Percentiles rank a stretch among this genome's conserved stretches.
Conservation (phyloP, 345 rosid genomes). For the Punica granatum region DNA sequence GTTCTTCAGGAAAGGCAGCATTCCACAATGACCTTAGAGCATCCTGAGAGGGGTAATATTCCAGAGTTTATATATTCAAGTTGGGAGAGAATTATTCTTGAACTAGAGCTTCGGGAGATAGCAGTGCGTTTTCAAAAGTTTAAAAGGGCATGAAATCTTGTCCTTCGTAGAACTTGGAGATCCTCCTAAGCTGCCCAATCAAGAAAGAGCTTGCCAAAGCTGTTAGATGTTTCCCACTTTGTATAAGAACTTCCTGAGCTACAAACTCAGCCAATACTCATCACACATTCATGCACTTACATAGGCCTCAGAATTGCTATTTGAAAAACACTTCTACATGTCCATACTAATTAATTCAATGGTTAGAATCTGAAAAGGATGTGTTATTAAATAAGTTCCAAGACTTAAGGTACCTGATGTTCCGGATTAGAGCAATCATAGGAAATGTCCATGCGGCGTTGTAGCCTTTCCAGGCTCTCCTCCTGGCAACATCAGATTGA, state of each 20-base stretch:
- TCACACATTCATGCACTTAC: not conserved
- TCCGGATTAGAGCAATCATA: conserved; percentile 81
- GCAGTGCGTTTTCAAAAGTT: not conserved
- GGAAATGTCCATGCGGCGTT: conserved; percentile 75
- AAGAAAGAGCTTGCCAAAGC: not conserved
- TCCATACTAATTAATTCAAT: not conserved
- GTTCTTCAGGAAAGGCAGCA: conserved; percentile 88
- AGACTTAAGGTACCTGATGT: conserved; percentile 59
- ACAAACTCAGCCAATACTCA: not conserved
- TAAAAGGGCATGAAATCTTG: not conserved
- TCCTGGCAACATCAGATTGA: conserved; percentile 42
- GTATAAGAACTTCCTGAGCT: not conserved
- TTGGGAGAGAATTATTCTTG: not conserved
- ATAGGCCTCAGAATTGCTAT: no score
- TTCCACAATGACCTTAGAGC: conserved; percentile 84
- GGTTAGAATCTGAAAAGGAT: not conserved
- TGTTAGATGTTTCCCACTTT: not conserved
- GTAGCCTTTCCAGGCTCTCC: conserved; percentile 78
- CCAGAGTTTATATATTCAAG: not conserved
- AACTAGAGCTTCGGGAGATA: no score
- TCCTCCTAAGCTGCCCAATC: not conserved
- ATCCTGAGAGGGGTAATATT: conserved; percentile 41
- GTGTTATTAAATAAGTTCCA: not conserved
- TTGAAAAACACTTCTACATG: not conserved
- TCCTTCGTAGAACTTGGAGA: not conserved